Conservation (phyloP, 73 alveolate genomes). For the Paramecium pentaurelia region DNA sequence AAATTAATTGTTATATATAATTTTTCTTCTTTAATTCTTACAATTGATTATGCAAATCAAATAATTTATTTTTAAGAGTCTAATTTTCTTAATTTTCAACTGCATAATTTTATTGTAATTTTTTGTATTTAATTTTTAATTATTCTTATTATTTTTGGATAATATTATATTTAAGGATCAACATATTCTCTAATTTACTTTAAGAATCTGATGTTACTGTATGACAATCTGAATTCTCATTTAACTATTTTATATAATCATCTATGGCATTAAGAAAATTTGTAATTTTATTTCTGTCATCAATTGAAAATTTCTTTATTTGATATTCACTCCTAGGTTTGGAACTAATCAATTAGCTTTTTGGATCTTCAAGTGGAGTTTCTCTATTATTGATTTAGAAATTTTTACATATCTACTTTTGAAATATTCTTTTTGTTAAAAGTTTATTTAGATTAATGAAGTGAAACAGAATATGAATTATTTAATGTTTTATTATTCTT, state of each 20-base stretch:
- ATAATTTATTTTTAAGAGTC: background rate
- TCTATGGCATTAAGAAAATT: background rate
- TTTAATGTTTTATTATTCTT: background rate
- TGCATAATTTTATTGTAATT: background rate
- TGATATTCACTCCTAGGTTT: background rate
- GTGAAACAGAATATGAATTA: background rate
- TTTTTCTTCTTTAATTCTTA: background rate
- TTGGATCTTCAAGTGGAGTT: background rate
- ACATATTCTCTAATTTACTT: background rate
- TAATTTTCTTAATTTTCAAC: background rate
- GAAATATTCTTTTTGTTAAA: background rate
- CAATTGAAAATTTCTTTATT: background rate
- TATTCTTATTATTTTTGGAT: background rate
- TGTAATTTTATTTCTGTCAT: background rate
- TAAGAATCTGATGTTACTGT: background rate
- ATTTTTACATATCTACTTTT: background rate
- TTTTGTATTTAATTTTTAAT: background rate
- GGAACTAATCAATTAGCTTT: background rate
- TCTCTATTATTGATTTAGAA: background rate
- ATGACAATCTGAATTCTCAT: background rate
- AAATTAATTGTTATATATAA: background rate
- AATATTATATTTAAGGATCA: background rate
- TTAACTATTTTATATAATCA: background rate
- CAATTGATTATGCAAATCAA: background rate
- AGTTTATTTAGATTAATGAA: background rate